phyloP scores from a whole-genome alignment of 2,329 filamentous ascomycete genomes.

The Bipolaris zeicola region DNA sequence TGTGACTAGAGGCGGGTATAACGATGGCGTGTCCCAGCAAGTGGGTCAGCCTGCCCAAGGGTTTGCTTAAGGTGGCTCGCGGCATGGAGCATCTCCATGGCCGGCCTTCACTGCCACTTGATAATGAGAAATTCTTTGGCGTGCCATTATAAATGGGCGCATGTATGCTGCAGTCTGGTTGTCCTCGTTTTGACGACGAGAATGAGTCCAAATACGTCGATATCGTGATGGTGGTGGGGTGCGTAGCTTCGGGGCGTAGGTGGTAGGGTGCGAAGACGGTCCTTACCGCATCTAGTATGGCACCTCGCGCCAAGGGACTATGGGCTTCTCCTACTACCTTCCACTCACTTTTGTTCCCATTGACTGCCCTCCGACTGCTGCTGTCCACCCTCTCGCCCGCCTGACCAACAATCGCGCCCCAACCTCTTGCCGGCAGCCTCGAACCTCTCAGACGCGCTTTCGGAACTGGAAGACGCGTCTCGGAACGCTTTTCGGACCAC shows the following conservation, averaged over 20 bases:
- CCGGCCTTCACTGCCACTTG: conserved; percentile 16
- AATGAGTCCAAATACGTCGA: conserved; percentile 70
- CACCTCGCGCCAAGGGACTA: conserved; percentile 25
- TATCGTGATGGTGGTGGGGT: conserved; percentile 43
- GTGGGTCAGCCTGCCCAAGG: conserved; percentile 41
- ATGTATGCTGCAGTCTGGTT: conserved; percentile 18
- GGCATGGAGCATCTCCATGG: conserved; percentile 27
- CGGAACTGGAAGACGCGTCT: conserved; percentile 50
- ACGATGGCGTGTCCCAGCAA: conserved; percentile 25
- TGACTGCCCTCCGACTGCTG: conserved; percentile 45
- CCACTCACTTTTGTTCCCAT: conserved; percentile 35
- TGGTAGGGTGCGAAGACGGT: conserved; percentile 35
- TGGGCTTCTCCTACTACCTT: conserved; percentile 36
- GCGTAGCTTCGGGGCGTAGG: conserved; percentile 35
- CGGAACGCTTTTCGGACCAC: conserved; percentile 41
- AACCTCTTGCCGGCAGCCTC: conserved; percentile 30
- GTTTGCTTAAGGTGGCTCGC: conserved; percentile 37
- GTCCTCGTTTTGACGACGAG: conserved; percentile 53
- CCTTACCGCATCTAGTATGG: conserved; percentile 35
- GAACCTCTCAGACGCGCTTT: conserved; percentile 50
- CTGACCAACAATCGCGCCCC: conserved; percentile 34
- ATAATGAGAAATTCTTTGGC: conserved; percentile 14
- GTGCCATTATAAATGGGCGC: conserved; percentile 10
- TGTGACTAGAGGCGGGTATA: conserved; percentile 22
- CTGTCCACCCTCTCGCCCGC: conserved; percentile 38